Evolutionary conservation across 2,329 filamentous ascomycete species (phyloP), one percentile per base, ranked within the genome.

Genomic region (Aspergillus fructus): DNA sequence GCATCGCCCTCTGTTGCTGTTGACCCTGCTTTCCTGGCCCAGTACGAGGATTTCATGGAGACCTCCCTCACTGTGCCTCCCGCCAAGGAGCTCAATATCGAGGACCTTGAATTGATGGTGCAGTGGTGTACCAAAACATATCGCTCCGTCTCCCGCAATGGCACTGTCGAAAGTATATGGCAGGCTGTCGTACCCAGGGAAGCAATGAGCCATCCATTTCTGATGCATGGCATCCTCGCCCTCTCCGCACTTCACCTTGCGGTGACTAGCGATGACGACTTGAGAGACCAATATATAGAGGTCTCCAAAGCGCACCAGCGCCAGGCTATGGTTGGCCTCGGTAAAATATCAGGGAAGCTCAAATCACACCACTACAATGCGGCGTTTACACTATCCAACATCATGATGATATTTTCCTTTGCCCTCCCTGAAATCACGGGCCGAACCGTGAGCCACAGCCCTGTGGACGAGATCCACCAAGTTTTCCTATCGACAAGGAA

Each of bases 341-440:
- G 59, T 17, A 62, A 64, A 40, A 48, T 55, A 12, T 50, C 62
- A 3, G 54, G 56, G 5, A 63, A 65, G 11, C 59, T 71, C 7
- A 66, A 63, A 13, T 60, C 58, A 30, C 56, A 67, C 7, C 72
- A 74, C 53, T 73, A 64, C 46, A 68, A 74, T 53, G 72, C 74
- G 8, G 61, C 70, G 1, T 76, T 76, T 55, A 69, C 73, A 1
- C 59, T 75, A 1, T 71, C 67, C 24, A 66, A 62, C 21, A 55
- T 76, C 11, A 67, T 76, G 50, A 65, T 71, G 2, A 65, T 71
- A 12, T 75, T 71, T 56, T 67, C 68, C 2, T 75, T 75, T 51
- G 75, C 66, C 4, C 68, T 67, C 34, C 67, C 67, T 3, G 59
- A 66, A 9, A 61, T 61, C 19, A 34, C 46, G 42, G 34, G 57